Conservation (phyloP, 2,329 filamentous ascomycete species). For the Monilinia polystroma region DNA sequence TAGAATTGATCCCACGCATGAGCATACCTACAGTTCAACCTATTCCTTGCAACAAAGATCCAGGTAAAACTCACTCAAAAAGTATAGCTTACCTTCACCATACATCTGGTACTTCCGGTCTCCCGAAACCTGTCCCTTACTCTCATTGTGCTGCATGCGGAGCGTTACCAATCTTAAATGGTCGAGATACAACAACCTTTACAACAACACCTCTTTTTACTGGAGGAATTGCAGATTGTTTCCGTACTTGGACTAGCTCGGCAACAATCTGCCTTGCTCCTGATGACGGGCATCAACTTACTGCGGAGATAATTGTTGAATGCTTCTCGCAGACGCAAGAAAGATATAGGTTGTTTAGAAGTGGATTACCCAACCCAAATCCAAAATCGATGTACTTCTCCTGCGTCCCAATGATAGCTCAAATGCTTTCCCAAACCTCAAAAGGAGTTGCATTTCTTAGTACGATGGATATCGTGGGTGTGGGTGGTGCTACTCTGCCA, state of each 20-base stretch:
- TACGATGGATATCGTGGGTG: constrained; percentile 59
- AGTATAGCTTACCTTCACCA: constrained; percentile 42
- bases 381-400: constrained; percentile 52
- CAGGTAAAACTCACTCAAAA: too few relatives aligned
- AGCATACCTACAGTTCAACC: background rate
- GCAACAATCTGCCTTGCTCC: constrained; percentile 64
- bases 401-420: constrained; percentile 58
- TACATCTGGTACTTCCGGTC: constrained; percentile 63
- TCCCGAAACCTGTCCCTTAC: constrained; percentile 63
- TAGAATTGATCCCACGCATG: background rate
- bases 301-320: constrained; percentile 5
- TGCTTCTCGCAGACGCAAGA: constrained; percentile 6
- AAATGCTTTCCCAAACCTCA: constrained; percentile 50
- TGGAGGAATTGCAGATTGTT: constrained; percentile 61
- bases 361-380: background rate
- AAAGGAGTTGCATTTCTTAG: constrained; percentile 46
- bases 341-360: background rate
- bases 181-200: constrained; percentile 50
- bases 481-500: constrained; percentile 61
- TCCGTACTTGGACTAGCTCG: constrained; percentile 60
- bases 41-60: background rate
- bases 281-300: constrained; percentile 47
- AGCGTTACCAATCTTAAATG: constrained; percentile 48
- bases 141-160: constrained; percentile 55
- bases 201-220: constrained; percentile 66